A percentile compares a stretch with the other conserved stretches of the same genome.
phyloP scores from a whole-genome alignment of 2,329 filamentous ascomycete species.

The Colletotrichum melonis region DNA sequence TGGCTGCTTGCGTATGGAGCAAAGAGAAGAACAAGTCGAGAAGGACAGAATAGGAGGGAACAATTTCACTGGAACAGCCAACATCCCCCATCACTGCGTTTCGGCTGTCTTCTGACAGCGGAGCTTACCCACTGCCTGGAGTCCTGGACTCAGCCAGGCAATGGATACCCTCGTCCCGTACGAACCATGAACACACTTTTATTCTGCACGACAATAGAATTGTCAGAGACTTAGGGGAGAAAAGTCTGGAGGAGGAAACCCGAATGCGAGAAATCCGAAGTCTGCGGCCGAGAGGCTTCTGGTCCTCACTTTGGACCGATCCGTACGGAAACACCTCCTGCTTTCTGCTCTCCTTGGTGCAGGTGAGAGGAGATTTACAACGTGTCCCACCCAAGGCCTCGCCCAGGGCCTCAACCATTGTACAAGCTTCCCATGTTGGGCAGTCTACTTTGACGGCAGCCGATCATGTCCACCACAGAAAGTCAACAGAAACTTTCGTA shows the following conservation, averaged over 20 bases:
- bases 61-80: not conserved
- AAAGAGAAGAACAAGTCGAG: slow-evolving; percentile 8
- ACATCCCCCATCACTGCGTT: not conserved
- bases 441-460: slow-evolving; percentile 3
- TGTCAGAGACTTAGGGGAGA: not conserved
- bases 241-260: not conserved
- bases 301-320: not conserved
- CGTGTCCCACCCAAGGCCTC: not conserved
- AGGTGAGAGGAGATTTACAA: not conserved
- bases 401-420: not conserved
- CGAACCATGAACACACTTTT: no score
- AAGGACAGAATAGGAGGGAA: slow-evolving; percentile 6
- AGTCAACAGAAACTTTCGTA: not conserved
- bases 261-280: not conserved
- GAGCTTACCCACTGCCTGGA: slow-evolving; percentile 6
- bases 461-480: not conserved
- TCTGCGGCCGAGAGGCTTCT: slow-evolving; percentile 12
- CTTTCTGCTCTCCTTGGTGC: not conserved
- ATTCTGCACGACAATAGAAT: not conserved
- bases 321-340: not conserved
- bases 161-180: not conserved
- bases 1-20: slow-evolving; percentile 20
- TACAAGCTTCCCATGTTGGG: not conserved
- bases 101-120: not conserved
- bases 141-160: not conserved